phyloP scores from a whole-genome alignment of 257 asterid species.

The Solanum neorickii region DNA sequence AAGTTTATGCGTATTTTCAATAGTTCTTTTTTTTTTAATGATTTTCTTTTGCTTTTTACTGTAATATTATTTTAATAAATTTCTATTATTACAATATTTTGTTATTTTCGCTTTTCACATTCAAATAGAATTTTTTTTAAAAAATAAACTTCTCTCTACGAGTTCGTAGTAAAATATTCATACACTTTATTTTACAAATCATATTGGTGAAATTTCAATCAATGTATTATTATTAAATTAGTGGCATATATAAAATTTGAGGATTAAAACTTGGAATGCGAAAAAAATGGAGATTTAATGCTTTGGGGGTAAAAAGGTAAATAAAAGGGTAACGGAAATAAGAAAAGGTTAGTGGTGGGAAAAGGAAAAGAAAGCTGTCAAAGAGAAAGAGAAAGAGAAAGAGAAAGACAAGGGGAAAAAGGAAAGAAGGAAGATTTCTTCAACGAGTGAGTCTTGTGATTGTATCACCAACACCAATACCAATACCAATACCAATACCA shows the following conservation, averaged over 20 bases:
- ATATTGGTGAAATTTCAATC: too few species aligned
- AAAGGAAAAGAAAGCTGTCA: conserved; percentile 44
- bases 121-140: too few species aligned
- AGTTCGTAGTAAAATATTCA: too few species aligned
- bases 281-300: background rate
- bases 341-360: conserved; percentile 22
- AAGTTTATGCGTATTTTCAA: background rate
- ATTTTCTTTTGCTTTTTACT: too few species aligned
- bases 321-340: background rate
- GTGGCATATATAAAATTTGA: background rate
- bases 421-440: conserved; percentile 27
- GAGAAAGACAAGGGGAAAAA: conserved; percentile 3
- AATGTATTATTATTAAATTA: too few species aligned
- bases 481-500: background rate
- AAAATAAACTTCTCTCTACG: too few species aligned
- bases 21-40: too few species aligned
- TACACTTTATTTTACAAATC: too few species aligned
- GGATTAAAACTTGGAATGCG: background rate
- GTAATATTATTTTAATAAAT: too few species aligned
- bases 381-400: background rate
- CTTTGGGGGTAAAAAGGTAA: background rate
- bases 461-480: conserved; percentile 9
- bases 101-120: background rate
- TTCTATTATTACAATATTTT: too few species aligned
- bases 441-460: conserved; percentile 27